Evolutionary conservation across 192 early-diverging fungal species (phyloP).

Genomic region (Coemansia sp.): DNA sequence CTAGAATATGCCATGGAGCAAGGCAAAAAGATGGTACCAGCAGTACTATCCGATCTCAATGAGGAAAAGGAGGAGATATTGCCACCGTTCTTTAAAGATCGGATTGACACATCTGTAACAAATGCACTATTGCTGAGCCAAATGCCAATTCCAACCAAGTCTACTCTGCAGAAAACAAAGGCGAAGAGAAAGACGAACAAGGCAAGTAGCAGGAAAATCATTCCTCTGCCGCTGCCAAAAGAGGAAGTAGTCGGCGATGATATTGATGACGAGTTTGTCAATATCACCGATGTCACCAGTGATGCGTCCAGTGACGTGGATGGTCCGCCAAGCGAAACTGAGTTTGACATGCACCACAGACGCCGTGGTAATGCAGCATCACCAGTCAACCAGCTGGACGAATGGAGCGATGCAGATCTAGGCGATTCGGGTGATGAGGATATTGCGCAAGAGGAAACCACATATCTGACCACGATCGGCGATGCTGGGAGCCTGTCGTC

Average conservation of each 20-base stretch:
- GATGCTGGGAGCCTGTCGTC: constrained; percentile 35
- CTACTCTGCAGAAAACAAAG: too few relatives aligned
- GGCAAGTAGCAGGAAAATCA: too few relatives aligned
- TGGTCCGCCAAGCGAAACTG: constrained; percentile 40
- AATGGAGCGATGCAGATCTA: constrained; percentile 36
- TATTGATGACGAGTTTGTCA: constrained; percentile 48
- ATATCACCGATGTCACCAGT: constrained; percentile 53
- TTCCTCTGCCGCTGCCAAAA: neutral
- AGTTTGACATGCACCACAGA: constrained; percentile 34
- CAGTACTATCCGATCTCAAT: neutral
- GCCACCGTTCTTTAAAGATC: neutral
- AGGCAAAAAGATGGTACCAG: neutral
- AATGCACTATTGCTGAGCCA: too few relatives aligned
- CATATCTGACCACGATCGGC: constrained; percentile 30
- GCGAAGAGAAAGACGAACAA: too few relatives aligned
- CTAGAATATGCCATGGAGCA: constrained; percentile 35
- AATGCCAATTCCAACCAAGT: too few relatives aligned
- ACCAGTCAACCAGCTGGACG: neutral
- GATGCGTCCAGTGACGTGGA: constrained; percentile 17
- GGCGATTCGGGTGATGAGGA: constrained; percentile 32
- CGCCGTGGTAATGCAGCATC: neutral
- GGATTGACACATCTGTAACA: too few relatives aligned
- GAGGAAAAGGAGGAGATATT: neutral
- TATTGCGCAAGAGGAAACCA: constrained; percentile 40
- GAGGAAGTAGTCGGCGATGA: neutral